Conservation (phyloP, 345 rosid species). For the Citrus unshiu region DNA sequence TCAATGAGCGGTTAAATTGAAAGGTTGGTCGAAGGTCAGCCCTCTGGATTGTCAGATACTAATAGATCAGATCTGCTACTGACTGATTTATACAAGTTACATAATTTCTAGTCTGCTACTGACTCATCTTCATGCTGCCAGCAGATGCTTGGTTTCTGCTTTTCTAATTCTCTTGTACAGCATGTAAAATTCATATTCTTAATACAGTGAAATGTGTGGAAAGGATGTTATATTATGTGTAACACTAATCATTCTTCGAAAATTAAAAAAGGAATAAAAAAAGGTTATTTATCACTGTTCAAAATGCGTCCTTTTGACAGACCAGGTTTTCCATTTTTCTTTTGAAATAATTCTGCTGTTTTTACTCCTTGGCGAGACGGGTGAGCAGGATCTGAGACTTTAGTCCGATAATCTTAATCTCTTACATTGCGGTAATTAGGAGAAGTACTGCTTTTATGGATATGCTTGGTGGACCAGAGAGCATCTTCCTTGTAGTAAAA, state of each 20-base stretch:
- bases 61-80: slow-evolving; percentile 41
- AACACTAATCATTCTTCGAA: slow-evolving; percentile 64
- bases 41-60: slow-evolving; percentile 32
- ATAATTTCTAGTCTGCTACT: neutral
- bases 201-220: slow-evolving; percentile 49
- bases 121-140: slow-evolving; percentile 16
- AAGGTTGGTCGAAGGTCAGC: slow-evolving; percentile 16
- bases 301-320: neutral
- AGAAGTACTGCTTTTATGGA: neutral
- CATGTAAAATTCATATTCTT: slow-evolving; percentile 65
- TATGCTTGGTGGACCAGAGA: neutral
- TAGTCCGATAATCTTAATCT: neutral
- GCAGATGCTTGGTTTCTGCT: slow-evolving; percentile 28
- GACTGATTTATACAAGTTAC: slow-evolving; percentile 46
- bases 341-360: neutral
- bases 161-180: slow-evolving; percentile 55
- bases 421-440: neutral
- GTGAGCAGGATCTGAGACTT: neutral
- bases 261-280: slow-evolving; percentile 10
- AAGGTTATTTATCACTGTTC: slow-evolving; percentile 6
- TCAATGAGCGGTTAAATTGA: slow-evolving; percentile 4
- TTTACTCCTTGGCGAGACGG: neutral
- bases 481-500: neutral
- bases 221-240: slow-evolving; percentile 47
- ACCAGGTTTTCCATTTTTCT: neutral